Evolutionary conservation across 2,329 filamentous ascomycete genomes (phyloP), one percentile per base, ranked within the genome.

Genomic region (Chaetomium sp.): DNA sequence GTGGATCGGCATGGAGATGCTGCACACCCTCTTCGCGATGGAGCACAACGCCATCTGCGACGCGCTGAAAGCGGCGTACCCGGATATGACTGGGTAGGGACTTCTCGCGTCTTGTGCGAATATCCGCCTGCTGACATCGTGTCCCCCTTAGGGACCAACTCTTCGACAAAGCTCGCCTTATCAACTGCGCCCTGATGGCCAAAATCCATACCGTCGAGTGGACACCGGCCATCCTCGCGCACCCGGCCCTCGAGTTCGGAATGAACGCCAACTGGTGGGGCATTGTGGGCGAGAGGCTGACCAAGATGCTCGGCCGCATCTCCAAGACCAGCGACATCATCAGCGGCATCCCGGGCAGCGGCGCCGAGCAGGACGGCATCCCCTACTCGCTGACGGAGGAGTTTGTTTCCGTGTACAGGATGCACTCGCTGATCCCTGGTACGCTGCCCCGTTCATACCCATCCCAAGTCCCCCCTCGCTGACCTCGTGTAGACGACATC

Each of bases 121-220:
- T 4, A 19, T 38, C 13, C 6, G 3, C 27, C 19, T 38, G 35
- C 12, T 38, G 3, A 38, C 13, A 38, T 38, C n/a, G 5, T 16
- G 27, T 2, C 25, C 6, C 60, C n/a, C n/a, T n/a, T n/a, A 71
- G 70, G 3, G 79, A 81, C 54, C 72, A 78, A 63, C 72, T 81
- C 31, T 81, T 81, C 60, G 78, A 81, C 69, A 80, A 76, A 29
- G 79, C 78, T 1, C 71, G 79, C 1, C 74, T 81, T 1, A 74
- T 81, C 25, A 81, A 80, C 66, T 80, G 75, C 56, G 79, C 79
- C 0, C 71, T 82, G 9, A 81, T 81, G 79, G 79, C 80, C 5
- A 82, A 82, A 70, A 81, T 82, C 50, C 80, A 82, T 66, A 82
- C 80, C 0, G 75, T 81, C 3, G 79, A 82, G 70, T 82, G 80